A percentile compares a stretch with the other conserved stretches of the same genome.
Conservation (phyloP, 805 yeast species). For the Pichia thaimueangensis region DNA sequence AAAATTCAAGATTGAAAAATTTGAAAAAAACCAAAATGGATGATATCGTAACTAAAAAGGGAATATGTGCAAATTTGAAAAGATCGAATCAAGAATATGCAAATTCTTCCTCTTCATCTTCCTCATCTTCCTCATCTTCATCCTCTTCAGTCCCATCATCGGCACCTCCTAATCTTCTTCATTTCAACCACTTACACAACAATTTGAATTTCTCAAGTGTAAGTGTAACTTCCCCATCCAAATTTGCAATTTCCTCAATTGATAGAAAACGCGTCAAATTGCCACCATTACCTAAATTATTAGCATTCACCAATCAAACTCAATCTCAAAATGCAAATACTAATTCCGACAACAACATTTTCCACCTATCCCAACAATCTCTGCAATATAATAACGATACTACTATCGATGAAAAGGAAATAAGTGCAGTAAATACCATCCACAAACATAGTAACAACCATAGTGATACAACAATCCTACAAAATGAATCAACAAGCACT, state of each 20-base stretch:
- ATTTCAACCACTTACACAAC: background rate
- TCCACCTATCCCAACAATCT: background rate
- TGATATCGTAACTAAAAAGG: conserved; percentile 24
- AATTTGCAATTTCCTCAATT: conserved; percentile 16
- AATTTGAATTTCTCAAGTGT: background rate
- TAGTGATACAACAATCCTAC: conserved; percentile 7
- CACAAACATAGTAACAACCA: no score
- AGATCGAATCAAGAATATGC: conserved; percentile 16
- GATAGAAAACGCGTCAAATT: conserved; percentile 17
- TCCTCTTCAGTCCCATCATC: background rate
- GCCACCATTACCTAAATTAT: conserved; percentile 26
- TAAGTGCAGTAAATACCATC: no score
- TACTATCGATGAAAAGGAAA: conserved; percentile 1
- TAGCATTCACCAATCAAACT: background rate
- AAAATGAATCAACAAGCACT: conserved; percentile 8
- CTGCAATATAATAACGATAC: background rate
- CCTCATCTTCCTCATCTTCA: background rate
- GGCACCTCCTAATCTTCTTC: conserved; percentile 4
- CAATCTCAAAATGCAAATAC: background rate
- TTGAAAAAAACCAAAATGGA: conserved; percentile 15
- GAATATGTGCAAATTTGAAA: conserved; percentile 24
- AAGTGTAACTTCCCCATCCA: conserved; percentile 27
- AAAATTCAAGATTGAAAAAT: background rate
- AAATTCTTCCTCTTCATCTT: background rate
- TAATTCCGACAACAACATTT: background rate